These are phyloP conservation scores for Tripterygium wilfordii DNA, from an alignment of 177 flowering plant species.

Conservation along the genomic window DNA sequence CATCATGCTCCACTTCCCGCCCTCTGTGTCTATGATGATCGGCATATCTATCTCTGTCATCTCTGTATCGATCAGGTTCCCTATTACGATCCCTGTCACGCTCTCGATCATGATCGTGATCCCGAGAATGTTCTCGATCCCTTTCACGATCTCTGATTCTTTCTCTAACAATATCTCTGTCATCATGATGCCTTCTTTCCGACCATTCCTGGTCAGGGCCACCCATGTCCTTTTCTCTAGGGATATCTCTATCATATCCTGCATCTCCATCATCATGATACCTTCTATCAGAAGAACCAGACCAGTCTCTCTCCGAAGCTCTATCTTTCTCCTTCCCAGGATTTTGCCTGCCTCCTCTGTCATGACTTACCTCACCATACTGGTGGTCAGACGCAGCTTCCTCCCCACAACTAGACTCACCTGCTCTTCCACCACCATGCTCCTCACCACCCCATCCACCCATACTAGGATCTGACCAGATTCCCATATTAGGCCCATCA, in stretches of 20 bases:
- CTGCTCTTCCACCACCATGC: conserved; percentile 72
- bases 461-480: conserved; percentile 81
- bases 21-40: conserved; percentile 58
- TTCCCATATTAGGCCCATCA: conserved; percentile 68
- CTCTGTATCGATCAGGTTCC: conserved; percentile 50
- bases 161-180: conserved; percentile 50
- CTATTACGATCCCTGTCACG: conserved; percentile 33
- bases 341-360: conserved; percentile 52
- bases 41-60: conserved; percentile 54
- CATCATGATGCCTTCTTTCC: conserved; percentile 73
- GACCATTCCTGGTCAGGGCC: conserved; percentile 54
- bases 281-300: conserved; percentile 69
- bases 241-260: conserved; percentile 50
- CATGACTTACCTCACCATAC: conserved; percentile 78
- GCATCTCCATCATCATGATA: conserved; percentile 69
- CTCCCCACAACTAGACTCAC: conserved; percentile 87
- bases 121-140: conserved; percentile 47
- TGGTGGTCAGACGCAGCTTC: conserved; percentile 86
- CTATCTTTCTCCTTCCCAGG: conserved; percentile 68
- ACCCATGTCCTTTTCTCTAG: conserved; percentile 66
- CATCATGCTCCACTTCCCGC: conserved; percentile 50
- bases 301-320: conserved; percentile 65
- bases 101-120: conserved; percentile 41
- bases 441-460: conserved; percentile 75
- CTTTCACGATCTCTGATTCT: conserved; percentile 41